Conservation (phyloP, 176 grass and related monocot genomes). For the Poa pratensis region DNA sequence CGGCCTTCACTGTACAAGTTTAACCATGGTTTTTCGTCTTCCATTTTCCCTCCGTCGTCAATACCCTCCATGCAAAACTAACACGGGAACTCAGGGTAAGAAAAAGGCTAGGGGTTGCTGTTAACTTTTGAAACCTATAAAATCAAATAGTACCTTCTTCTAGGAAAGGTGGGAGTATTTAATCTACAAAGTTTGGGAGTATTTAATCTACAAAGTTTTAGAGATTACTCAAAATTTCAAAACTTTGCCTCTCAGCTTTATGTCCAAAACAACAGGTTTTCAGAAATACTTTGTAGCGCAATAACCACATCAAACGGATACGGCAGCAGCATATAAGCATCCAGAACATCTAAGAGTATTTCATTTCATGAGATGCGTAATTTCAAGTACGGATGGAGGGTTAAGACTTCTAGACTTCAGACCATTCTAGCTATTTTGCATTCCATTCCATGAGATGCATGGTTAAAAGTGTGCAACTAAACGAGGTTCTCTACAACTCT, state of each 20-base stretch:
- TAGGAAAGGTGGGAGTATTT: neutral
- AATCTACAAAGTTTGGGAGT: neutral
- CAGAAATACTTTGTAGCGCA: neutral
- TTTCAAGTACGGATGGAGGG: neutral
- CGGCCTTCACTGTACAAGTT: too few species aligned
- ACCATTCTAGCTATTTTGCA: neutral
- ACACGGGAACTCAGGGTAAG: too few species aligned
- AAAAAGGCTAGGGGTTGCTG: too few species aligned
- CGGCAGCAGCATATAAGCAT: neutral
- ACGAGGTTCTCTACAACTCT: neutral
- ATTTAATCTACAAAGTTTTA: neutral
- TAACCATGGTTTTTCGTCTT: too few species aligned
- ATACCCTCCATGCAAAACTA: too few species aligned
- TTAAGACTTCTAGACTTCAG: neutral
- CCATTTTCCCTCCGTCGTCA: too few species aligned
- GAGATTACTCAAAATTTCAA: neutral
- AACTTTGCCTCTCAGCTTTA: neutral
- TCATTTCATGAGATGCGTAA: neutral
- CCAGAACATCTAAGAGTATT: conserved; percentile 23
- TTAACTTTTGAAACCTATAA: too few species aligned
- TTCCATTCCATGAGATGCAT: conserved; percentile 8
- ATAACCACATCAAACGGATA: neutral
- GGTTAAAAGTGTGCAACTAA: neutral
- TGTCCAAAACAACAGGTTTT: neutral
- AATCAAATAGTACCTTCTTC: too few species aligned